Percentiles rank a stretch among this genome's conserved stretches.
Conservation (phyloP, 2,329 filamentous ascomycete genomes). For the Tolypocladium guangdongense region DNA sequence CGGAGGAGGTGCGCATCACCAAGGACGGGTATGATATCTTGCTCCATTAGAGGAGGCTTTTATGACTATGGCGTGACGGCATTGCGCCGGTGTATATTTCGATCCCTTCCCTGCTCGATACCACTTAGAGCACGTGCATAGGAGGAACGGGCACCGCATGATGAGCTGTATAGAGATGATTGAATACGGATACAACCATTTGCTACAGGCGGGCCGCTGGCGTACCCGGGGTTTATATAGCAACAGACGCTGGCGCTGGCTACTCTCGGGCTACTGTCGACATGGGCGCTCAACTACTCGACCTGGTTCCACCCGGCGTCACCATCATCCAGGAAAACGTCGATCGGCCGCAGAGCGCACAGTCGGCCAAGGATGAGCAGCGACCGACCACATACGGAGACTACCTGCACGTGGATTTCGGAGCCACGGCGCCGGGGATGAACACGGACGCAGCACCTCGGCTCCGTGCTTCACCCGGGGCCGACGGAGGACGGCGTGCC, state of each 20-base stretch:
- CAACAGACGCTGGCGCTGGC: neutral
- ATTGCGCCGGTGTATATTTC: neutral
- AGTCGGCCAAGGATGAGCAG: slow-evolving; percentile 4
- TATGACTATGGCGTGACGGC: neutral
- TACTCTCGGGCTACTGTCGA: neutral
- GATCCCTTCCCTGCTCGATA: neutral
- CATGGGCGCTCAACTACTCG: slow-evolving; percentile 31
- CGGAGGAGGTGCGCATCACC: slow-evolving; percentile 52
- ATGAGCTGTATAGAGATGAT: neutral
- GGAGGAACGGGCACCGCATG: neutral
- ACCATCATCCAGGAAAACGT: slow-evolving; percentile 23
- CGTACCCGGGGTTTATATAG: neutral
- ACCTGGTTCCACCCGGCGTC: slow-evolving; percentile 41
- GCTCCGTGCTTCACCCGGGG: slow-evolving; percentile 33
- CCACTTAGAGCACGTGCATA: neutral
- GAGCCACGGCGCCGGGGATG: slow-evolving; percentile 29
- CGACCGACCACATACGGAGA: slow-evolving; percentile 30
- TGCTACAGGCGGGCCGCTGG: neutral
- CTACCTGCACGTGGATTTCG: slow-evolving; percentile 38
- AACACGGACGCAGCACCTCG: slow-evolving; percentile 39
- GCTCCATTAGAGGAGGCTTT: slow-evolving; percentile 23
- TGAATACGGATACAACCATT: neutral
- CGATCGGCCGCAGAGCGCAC: slow-evolving; percentile 7
- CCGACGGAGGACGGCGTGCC: slow-evolving; percentile 31
- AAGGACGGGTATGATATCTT: slow-evolving; percentile 64